These are phyloP conservation scores for Aegilops speltoides DNA, from an alignment of 176 grass and related monocot species.

Conservation along the genomic window DNA sequence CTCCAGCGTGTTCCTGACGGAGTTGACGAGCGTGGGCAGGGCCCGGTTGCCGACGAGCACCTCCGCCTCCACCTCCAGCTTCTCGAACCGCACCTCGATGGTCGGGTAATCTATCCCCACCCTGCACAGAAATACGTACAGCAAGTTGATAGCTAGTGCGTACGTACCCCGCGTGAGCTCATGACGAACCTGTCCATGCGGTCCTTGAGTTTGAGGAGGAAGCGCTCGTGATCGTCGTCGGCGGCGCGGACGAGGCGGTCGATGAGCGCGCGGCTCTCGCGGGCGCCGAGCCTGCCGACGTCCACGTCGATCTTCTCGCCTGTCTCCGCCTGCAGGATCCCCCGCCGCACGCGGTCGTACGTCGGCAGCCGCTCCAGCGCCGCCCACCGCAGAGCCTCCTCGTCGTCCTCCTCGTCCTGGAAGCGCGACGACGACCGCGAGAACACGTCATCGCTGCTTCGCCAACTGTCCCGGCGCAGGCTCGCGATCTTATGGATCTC, in stretches of 20 bases:
- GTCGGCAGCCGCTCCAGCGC: conserved; percentile 93
- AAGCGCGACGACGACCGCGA: conserved; percentile 59
- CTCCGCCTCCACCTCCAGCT: conserved; percentile 48
- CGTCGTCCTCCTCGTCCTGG: conserved; percentile 73
- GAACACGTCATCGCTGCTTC: conserved; percentile 59
- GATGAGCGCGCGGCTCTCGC: conserved; percentile 56
- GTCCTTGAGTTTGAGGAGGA: conserved; percentile 75
- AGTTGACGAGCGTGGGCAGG: conserved; percentile 69
- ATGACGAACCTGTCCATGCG: conserved; percentile 49
- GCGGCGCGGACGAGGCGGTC: conserved; percentile 67
- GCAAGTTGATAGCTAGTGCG: no score
- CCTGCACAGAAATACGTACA: no score
- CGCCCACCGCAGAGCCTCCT: conserved; percentile 89
- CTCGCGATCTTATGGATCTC: conserved; percentile 57
- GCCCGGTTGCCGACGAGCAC: conserved; percentile 64
- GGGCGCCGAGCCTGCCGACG: conserved; percentile 44
- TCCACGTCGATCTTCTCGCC: conserved; percentile 51
- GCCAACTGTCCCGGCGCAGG: conserved; percentile 53
- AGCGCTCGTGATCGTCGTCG: conserved; percentile 75
- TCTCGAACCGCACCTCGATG: conserved; percentile 77
- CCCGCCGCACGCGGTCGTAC: conserved; percentile 54
- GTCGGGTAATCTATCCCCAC: conserved; percentile 76
- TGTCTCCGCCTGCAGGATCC: conserved; percentile 43
- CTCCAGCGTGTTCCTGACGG: conserved; percentile 69
- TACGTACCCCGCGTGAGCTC: no score